Evolutionary conservation across 345 rosid genomes (phyloP).

Genomic region (Theobroma cacao): DNA sequence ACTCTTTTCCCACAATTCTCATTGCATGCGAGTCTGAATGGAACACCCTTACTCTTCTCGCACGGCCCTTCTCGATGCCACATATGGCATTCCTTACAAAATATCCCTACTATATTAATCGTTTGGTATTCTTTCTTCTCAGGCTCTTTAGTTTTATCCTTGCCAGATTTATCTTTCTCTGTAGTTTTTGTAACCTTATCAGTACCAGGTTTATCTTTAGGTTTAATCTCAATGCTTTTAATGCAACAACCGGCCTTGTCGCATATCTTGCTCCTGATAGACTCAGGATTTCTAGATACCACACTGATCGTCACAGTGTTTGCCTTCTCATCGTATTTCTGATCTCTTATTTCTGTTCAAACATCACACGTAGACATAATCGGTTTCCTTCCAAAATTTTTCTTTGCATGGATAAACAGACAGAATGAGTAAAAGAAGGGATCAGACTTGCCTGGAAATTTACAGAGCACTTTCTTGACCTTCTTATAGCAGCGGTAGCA

Average conservation of each 20-base stretch:
- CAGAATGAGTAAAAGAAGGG: neutral
- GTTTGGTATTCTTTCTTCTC: no score
- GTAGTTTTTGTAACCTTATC: no score
- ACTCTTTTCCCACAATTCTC: no score
- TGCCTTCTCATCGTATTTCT: neutral
- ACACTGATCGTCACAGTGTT: neutral
- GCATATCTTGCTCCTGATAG: neutral
- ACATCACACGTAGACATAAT: neutral
- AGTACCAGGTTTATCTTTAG: no score
- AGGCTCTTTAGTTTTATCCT: no score
- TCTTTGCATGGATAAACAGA: neutral
- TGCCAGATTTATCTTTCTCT: no score
- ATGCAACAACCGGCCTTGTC: neutral
- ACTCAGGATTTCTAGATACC: neutral
- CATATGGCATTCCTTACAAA: no score
- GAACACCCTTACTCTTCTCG: no score
- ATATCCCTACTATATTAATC: no score
- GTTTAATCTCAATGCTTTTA: neutral
- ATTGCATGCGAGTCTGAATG: no score
- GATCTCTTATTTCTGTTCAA: slow-evolving; percentile 1
- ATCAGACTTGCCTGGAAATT: neutral
- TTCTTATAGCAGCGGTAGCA: neutral
- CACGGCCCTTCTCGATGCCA: no score
- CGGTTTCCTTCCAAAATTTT: neutral
- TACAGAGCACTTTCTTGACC: slow-evolving; percentile 7